These are phyloP conservation scores for Candida endomychidarum DNA, from an alignment of 805 yeast species.

Conservation along the genomic window DNA sequence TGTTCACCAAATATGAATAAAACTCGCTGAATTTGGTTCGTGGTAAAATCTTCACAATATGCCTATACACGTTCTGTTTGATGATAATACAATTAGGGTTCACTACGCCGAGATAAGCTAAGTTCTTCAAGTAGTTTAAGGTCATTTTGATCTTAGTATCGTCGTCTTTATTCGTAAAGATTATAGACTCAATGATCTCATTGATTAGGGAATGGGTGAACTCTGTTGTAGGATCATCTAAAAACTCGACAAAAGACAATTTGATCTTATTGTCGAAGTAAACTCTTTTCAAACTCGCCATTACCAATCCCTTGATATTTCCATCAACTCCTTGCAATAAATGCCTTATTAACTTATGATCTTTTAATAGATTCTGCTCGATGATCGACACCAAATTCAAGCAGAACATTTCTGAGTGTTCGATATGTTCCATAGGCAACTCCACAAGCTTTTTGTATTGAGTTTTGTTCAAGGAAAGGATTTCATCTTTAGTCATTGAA, in stretches of 20 bases:
- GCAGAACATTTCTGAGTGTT: conserved; percentile 31
- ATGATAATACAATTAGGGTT: conserved; percentile 25
- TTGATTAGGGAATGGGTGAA: conserved; percentile 19
- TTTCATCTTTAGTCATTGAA: conserved; percentile 25
- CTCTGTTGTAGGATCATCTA: conserved; percentile 24
- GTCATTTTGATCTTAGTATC: conserved; percentile 20
- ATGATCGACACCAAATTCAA: conserved; percentile 28
- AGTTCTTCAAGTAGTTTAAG: conserved; percentile 25
- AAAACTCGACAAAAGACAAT: conserved; percentile 26
- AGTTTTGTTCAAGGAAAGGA: conserved; percentile 20
- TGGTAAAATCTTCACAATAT: conserved; percentile 21
- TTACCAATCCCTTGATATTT: conserved; percentile 18
- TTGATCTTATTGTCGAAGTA: conserved; percentile 13
- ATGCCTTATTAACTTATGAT: conserved; percentile 24
- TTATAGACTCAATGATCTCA: conserved; percentile 15
- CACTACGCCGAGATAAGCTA: conserved; percentile 23
- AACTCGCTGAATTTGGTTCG: conserved; percentile 20
- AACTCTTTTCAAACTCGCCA: conserved; percentile 8
- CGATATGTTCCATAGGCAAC: conserved; percentile 22
- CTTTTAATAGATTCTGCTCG: conserved; percentile 27
- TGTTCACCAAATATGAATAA: conserved; percentile 29
- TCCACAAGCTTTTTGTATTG: conserved; percentile 28
- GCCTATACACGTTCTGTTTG: conserved; percentile 15
- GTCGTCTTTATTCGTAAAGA: conserved; percentile 14
- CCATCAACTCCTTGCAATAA: conserved; percentile 22